Percentiles rank a stretch among this genome's conserved stretches.
Evolutionary conservation across 2,329 filamentous ascomycete genomes (phyloP).

Genomic region (Pseudogymnoascus sp.): DNA sequence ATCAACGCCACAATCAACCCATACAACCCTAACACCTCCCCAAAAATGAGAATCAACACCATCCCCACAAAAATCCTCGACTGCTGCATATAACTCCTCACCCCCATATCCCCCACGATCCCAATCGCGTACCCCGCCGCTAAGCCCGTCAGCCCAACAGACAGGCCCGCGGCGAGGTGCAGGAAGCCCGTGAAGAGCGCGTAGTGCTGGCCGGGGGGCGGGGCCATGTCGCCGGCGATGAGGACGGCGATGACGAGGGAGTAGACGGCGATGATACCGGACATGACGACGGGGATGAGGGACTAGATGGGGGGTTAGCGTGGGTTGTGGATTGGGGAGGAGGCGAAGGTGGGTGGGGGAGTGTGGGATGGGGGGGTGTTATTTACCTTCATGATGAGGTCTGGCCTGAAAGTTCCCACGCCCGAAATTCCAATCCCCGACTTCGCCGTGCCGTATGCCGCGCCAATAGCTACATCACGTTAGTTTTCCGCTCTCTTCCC

Average conservation of each 20-base stretch:
- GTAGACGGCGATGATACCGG: constrained; percentile 97
- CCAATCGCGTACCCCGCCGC: constrained; percentile 96
- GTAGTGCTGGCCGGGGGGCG: constrained; percentile 60
- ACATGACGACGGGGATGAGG: constrained; percentile 89
- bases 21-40: constrained; percentile 92
- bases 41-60: constrained; percentile 98
- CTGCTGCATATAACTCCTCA: constrained; percentile 93
- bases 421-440: constrained; percentile 82
- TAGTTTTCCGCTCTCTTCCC: constrained; percentile 22
- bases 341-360: constrained; percentile 85
- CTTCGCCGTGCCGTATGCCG: constrained; percentile 81
- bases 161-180: constrained; percentile 84
- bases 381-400: constrained; percentile 81
- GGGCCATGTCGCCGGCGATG: constrained; percentile 81
- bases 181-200: constrained; percentile 88
- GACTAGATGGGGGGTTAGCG: constrained; percentile 75
- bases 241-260: constrained; percentile 93
- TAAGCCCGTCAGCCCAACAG: constrained; percentile 84
- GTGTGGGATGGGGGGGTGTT: constrained; percentile 63
- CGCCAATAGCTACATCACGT: constrained; percentile 43
- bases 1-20: constrained; percentile 96
- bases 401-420: constrained; percentile 75
- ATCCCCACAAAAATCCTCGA: constrained; percentile 95
- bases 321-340: constrained; percentile 53
- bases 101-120: constrained; percentile 87